Percentiles rank a stretch among this genome's conserved stretches.
phyloP scores from a whole-genome alignment of 176 grass and related monocot genomes.

The Cenchrus americanus region DNA sequence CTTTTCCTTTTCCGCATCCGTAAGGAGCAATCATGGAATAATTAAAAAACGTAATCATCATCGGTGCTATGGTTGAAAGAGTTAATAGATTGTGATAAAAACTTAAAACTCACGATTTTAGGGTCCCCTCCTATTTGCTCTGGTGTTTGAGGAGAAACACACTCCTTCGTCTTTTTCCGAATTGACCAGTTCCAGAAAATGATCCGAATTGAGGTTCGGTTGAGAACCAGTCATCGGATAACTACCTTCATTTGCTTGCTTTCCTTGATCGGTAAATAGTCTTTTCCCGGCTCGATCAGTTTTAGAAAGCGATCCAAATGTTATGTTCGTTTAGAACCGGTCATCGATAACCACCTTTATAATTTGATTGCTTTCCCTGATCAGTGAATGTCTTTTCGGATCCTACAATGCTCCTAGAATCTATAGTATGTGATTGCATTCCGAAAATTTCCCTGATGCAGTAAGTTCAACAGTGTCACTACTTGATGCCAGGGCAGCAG shows the following conservation, averaged over 20 bases:
- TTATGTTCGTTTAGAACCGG: background rate
- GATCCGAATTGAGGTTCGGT: background rate
- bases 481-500: slow-evolving; percentile 1
- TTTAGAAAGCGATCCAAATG: slow-evolving; percentile 14
- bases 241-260: slow-evolving; percentile 15
- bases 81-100: slow-evolving; percentile 10
- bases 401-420: slow-evolving; percentile 17
- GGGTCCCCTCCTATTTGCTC: background rate
- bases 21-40: slow-evolving; percentile 11
- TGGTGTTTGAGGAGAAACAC: background rate
- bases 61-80: background rate
- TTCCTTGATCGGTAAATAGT: slow-evolving; percentile 6
- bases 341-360: slow-evolving; percentile 20
- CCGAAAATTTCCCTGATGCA: background rate
- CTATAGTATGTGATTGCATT: background rate
- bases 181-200: slow-evolving; percentile 25
- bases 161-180: background rate
- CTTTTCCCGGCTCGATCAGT: background rate
- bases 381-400: background rate
- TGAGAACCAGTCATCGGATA: background rate
- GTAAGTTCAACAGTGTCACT: background rate
- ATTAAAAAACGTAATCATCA: background rate
- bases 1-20: slow-evolving; percentile 2
- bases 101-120: slow-evolving; percentile 22
- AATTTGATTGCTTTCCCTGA: slow-evolving; percentile 33